These are phyloP conservation scores for Stylosanthes scabra DNA, from an alignment of 331 rosid genomes.

Conservation along the genomic window DNA sequence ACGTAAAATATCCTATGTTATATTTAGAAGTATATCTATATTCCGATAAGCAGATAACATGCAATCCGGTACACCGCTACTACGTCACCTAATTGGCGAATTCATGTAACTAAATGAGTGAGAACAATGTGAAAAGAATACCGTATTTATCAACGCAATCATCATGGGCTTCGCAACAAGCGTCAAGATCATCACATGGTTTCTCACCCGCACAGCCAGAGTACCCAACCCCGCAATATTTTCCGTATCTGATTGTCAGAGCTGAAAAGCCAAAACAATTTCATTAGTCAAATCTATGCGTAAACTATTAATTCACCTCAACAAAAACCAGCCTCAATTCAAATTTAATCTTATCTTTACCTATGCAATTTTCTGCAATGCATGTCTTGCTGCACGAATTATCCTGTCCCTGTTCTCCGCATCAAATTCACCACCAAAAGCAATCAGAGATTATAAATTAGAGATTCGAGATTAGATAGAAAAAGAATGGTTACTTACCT, in stretches of 20 bases:
- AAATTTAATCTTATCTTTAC: slow-evolving; percentile 40
- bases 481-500: slow-evolving; percentile 42
- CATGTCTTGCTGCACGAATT: slow-evolving; percentile 68
- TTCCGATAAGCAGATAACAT: too few species aligned
- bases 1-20: too few species aligned
- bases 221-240: slow-evolving; percentile 93
- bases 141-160: slow-evolving; percentile 72
- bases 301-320: background rate
- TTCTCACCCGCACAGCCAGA: slow-evolving; percentile 84
- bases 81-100: too few species aligned
- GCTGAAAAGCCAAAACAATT: slow-evolving; percentile 40
- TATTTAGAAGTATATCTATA: too few species aligned
- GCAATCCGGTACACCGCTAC: too few species aligned
- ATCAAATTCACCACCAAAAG: too few species aligned
- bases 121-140: slow-evolving; percentile 15
- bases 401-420: slow-evolving; percentile 34
- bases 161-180: slow-evolving; percentile 88
- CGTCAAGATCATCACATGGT: slow-evolving; percentile 90
- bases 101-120: too few species aligned
- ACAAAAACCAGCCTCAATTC: background rate
- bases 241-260: slow-evolving; percentile 78
- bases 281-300: background rate
- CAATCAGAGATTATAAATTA: too few species aligned
- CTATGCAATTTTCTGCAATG: slow-evolving; percentile 58
- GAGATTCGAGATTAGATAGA: background rate